These are phyloP conservation scores for Dionaea muscipula DNA, from an alignment of 179 eudicot species.

Conservation along the genomic window DNA sequence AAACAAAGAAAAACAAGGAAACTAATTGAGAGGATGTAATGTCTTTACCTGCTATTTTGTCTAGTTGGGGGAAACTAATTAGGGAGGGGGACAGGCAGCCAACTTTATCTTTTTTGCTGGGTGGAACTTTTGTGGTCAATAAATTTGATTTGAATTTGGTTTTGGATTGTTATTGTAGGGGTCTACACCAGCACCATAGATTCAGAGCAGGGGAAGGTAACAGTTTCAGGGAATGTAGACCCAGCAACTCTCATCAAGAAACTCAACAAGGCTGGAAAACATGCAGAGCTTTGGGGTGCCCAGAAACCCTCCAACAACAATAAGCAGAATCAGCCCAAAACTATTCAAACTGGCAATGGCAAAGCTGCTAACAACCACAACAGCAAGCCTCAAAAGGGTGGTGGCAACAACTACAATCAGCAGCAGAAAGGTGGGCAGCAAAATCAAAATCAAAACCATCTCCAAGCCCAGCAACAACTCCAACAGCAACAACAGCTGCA, in stretches of 20 bases:
- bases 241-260: constrained; percentile 62
- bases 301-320: constrained; percentile 26
- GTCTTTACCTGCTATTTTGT: no score
- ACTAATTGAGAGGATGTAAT: no score
- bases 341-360: constrained; percentile 36
- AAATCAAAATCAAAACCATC: not conserved
- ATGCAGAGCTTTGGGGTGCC: constrained; percentile 87
- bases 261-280: constrained; percentile 71
- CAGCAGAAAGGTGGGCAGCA: constrained; percentile 18
- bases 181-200: constrained; percentile 64
- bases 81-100: no score
- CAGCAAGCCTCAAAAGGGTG: constrained; percentile 17
- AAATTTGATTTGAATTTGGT: not conserved
- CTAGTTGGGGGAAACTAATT: no score
- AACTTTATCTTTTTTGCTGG: no score
- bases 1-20: no score
- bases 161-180: constrained; percentile 43
- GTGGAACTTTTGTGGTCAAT: not conserved
- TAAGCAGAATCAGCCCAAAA: constrained; percentile 30
- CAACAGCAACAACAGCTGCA: constrained; percentile 17
- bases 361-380: constrained; percentile 23
- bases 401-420: constrained; percentile 10
- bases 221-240: constrained; percentile 71
- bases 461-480: constrained; percentile 8
- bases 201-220: constrained; percentile 83